Conservation (phyloP, 306 rosid species). For the Glycine latifolia region DNA sequence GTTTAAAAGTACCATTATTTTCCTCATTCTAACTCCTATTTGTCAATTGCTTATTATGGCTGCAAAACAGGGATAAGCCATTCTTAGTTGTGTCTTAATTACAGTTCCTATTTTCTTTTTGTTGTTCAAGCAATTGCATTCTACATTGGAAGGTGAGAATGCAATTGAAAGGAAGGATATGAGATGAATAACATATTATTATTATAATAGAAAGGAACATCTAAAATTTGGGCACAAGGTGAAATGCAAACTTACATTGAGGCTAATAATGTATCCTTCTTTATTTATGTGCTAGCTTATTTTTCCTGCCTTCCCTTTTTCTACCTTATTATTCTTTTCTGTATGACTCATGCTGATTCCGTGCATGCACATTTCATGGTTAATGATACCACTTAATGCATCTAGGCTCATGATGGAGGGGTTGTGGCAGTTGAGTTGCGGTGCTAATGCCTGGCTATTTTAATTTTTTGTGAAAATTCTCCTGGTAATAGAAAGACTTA, state of each 20-base stretch:
- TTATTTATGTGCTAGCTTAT: too few species aligned
- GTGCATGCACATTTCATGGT: slow-evolving; percentile 36
- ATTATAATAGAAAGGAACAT: slow-evolving; percentile 1
- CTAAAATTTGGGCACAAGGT: slow-evolving; percentile 6
- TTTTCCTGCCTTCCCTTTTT: neutral
- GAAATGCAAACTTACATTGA: slow-evolving; percentile 16
- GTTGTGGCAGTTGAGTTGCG: slow-evolving; percentile 94
- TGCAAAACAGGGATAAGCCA: too few species aligned
- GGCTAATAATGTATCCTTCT: neutral
- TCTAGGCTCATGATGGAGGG: slow-evolving; percentile 98
- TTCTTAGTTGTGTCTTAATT: too few species aligned
- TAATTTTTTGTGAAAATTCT: slow-evolving; percentile 29
- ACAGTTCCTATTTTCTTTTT: neutral
- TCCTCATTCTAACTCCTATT: too few species aligned
- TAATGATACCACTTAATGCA: slow-evolving; percentile 41
- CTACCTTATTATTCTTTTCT: slow-evolving; percentile 22
- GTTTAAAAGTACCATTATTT: too few species aligned
- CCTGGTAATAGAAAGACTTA: slow-evolving; percentile 40
- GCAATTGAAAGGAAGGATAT: neutral
- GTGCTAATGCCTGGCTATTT: slow-evolving; percentile 23
- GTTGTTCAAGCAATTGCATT: slow-evolving; percentile 24
- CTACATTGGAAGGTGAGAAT: slow-evolving; percentile 6
- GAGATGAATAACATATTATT: slow-evolving; percentile 35
- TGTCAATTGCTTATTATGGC: too few species aligned
- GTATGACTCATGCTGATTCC: slow-evolving; percentile 1